These are phyloP conservation scores for Fimicolochytrium jonesii DNA, from an alignment of 192 early-diverging fungal species.

Conservation along the genomic window DNA sequence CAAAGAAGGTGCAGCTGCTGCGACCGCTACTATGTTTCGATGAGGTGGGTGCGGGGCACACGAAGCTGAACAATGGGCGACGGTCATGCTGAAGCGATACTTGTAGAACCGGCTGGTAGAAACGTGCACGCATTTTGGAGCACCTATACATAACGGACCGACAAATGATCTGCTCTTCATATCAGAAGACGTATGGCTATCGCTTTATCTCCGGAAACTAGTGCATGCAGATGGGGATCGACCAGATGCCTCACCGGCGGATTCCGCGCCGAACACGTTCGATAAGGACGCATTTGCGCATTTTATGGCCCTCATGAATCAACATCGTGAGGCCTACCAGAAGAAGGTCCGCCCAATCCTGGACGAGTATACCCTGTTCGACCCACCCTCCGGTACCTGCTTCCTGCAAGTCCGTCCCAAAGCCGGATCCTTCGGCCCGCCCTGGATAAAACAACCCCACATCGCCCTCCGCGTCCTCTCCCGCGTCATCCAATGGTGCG, in stretches of 20 bases:
- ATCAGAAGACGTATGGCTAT: no score
- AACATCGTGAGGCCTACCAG: slow-evolving; percentile 21
- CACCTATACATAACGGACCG: not conserved
- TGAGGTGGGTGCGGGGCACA: slow-evolving; percentile 33
- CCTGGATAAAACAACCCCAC: slow-evolving; percentile 21
- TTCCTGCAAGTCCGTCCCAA: slow-evolving; percentile 23
- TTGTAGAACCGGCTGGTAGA: not conserved
- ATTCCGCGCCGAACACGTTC: no score
- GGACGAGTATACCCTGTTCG: slow-evolving; percentile 7
- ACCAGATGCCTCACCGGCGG: no score
- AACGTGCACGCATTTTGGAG: not conserved
- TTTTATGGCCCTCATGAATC: slow-evolving; percentile 42
- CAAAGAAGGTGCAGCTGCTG: slow-evolving; percentile 30
- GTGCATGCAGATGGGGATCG: no score
- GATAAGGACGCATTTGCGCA: slow-evolving; percentile 16
- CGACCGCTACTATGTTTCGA: slow-evolving; percentile 38
- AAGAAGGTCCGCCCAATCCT: slow-evolving; percentile 6
- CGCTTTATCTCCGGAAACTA: no score
- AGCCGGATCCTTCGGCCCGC: not conserved
- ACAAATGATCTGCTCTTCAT: slow-evolving; percentile 15
- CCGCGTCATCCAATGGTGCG: slow-evolving; percentile 2
- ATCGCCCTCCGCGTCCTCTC: slow-evolving; percentile 10
- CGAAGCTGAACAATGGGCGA: no score
- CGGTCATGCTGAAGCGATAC: no score
- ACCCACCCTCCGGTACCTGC: slow-evolving; percentile 20